Conservation (phyloP, 2,329 filamentous ascomycete species). For the Juglanconis oblonga region DNA sequence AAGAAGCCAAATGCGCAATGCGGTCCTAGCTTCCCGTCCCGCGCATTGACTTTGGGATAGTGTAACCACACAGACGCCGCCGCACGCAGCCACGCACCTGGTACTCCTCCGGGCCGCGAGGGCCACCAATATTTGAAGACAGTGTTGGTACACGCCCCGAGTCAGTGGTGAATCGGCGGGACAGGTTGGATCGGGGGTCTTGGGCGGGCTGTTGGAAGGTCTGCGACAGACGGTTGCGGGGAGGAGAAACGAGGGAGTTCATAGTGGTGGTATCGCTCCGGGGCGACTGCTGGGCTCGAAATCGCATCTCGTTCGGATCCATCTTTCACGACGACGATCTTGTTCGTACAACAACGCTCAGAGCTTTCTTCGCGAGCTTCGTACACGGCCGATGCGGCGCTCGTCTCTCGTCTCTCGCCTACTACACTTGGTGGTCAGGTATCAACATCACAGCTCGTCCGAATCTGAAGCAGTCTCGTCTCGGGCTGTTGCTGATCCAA, state of each 20-base stretch:
- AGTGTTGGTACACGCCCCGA: slow-evolving; percentile 77
- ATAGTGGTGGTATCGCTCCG: slow-evolving; percentile 74
- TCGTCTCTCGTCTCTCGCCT: slow-evolving; percentile 33
- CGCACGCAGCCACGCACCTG: slow-evolving; percentile 14
- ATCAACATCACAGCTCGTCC: slow-evolving; percentile 14
- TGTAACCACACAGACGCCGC: slow-evolving; percentile 7
- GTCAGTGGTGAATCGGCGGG: slow-evolving; percentile 92
- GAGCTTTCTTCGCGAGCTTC: slow-evolving; percentile 24
- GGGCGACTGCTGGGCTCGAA: slow-evolving; percentile 73
- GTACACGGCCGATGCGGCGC: slow-evolving; percentile 38
- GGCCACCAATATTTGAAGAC: slow-evolving; percentile 55
- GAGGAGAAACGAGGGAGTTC: slow-evolving; percentile 70
- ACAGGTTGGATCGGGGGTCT: slow-evolving; percentile 74
- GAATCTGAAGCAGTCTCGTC: slow-evolving; percentile 6
- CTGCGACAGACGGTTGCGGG: slow-evolving; percentile 65
- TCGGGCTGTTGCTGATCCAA: slow-evolving; percentile 12
- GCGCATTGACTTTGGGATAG: slow-evolving; percentile 11
- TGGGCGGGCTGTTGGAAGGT: slow-evolving; percentile 46
- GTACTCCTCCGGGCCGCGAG: slow-evolving; percentile 49
- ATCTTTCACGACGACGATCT: slow-evolving; percentile 43
- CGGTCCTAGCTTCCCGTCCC: neutral
- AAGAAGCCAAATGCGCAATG: neutral
- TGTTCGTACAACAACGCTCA: slow-evolving; percentile 18
- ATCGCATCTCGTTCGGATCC: slow-evolving; percentile 68
- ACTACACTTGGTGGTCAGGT: slow-evolving; percentile 30